Conservation (phyloP, 352 stramenopile genomes). For the Phytophthora sojae region DNA sequence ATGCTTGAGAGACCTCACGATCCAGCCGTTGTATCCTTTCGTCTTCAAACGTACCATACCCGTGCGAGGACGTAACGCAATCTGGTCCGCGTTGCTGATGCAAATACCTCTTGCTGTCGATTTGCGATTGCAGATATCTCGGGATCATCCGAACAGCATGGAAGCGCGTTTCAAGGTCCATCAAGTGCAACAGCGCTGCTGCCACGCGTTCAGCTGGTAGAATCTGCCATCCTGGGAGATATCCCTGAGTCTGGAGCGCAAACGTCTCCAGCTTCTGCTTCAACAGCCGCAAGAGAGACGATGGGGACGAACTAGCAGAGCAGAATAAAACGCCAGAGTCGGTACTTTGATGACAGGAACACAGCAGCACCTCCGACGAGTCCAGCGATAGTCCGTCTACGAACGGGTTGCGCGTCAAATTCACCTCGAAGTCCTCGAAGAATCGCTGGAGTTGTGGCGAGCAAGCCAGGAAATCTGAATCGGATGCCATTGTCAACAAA, state of each 20-base stretch:
- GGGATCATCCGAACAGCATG: conserved; percentile 67
- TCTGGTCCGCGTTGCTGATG: not conserved
- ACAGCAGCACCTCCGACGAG: conserved; percentile 75
- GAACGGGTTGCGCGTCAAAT: conserved; percentile 65
- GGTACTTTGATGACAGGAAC: conserved; percentile 56
- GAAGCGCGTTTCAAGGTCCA: conserved; percentile 59
- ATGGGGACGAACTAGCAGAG: conserved; percentile 39
- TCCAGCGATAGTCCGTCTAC: conserved; percentile 71
- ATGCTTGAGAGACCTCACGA: not conserved
- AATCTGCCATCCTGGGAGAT: conserved; percentile 60
- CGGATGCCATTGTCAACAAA: conserved; percentile 54
- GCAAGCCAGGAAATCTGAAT: conserved; percentile 56
- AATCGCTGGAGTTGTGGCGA: conserved; percentile 45
- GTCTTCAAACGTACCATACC: conserved; percentile 29
- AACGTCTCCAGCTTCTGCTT: conserved; percentile 66
- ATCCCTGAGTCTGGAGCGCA: conserved; percentile 44
- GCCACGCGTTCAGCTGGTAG: conserved; percentile 64
- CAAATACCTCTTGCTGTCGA: conserved; percentile 8
- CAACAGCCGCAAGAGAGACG: conserved; percentile 64
- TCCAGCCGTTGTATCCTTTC: conserved; percentile 20
- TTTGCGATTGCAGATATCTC: conserved; percentile 52
- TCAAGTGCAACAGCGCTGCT: conserved; percentile 57
- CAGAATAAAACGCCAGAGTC: conserved; percentile 34
- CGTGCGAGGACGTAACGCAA: not conserved
- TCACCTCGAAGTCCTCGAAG: conserved; percentile 57